Conservation (phyloP, 1,284 basidiomycete species). For the Wallemia hederae region DNA sequence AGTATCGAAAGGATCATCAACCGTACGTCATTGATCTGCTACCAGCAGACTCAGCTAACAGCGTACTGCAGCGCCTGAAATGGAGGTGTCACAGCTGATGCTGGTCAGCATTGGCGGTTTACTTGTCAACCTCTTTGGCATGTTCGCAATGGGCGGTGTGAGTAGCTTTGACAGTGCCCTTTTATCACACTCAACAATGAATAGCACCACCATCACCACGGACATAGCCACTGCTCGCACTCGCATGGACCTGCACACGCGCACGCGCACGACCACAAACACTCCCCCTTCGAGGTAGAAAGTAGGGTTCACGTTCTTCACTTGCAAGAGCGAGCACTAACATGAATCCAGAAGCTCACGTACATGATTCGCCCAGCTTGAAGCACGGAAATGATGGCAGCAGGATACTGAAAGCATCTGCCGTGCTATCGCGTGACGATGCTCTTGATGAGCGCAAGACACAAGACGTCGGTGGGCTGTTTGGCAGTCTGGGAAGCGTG, state of each 20-base stretch:
- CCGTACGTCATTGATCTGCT: neutral
- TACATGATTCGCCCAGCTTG: no score
- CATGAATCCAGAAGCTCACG: no score
- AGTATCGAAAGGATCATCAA: conserved; percentile 1
- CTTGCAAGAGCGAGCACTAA: neutral
- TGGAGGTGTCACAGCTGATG: conserved; percentile 82
- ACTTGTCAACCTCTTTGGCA: conserved; percentile 83
- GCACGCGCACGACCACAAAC: conserved; percentile 9
- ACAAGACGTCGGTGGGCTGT: no score
- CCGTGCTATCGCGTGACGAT: no score
- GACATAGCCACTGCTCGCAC: conserved; percentile 19
- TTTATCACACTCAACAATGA: neutral
- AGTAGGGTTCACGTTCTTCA: neutral
- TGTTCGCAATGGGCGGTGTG: conserved; percentile 88
- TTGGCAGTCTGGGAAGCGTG: no score
- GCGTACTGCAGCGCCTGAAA: conserved; percentile 31
- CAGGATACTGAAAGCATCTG: neutral
- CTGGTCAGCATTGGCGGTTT: conserved; percentile 68
- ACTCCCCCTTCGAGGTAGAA: conserved; percentile 1
- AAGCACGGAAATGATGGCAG: neutral
- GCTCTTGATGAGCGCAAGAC: conserved; percentile 8
- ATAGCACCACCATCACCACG: conserved; percentile 33
- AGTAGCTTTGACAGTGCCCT: neutral
- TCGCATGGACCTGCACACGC: conserved; percentile 8
- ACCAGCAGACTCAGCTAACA: neutral